Evolutionary conservation across 768 basidiomycete species (phyloP).

Genomic region (Mycena amicta): DNA sequence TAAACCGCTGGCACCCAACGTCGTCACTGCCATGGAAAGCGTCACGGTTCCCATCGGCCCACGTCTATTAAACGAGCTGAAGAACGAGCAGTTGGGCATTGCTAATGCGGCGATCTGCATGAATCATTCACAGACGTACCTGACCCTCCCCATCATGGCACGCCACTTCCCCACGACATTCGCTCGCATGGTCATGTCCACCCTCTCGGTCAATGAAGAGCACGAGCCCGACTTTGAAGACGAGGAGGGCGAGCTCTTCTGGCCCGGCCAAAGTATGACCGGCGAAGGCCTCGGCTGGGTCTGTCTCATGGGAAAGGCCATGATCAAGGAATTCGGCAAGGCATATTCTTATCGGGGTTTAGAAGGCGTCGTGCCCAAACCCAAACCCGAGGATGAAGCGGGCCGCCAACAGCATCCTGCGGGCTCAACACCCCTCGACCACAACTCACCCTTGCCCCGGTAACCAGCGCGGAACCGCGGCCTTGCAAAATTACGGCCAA

Average conservation of each 20-base stretch:
- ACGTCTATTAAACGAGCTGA: slow-evolving; percentile 43
- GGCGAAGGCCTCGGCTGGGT: slow-evolving; percentile 86
- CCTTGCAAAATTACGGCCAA: neutral
- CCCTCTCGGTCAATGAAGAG: slow-evolving; percentile 65
- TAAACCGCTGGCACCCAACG: slow-evolving; percentile 43
- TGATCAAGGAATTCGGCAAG: slow-evolving; percentile 82
- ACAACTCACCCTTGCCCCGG: slow-evolving; percentile 20
- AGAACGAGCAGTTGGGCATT: slow-evolving; percentile 43
- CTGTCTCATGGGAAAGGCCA: slow-evolving; percentile 84
- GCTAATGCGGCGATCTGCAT: slow-evolving; percentile 49
- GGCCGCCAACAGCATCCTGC: slow-evolving; percentile 8
- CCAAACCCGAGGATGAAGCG: slow-evolving; percentile 41
- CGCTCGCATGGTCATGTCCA: slow-evolving; percentile 69
- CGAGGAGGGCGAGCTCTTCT: slow-evolving; percentile 83
- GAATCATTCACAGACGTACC: slow-evolving; percentile 49
- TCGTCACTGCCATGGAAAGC: slow-evolving; percentile 45
- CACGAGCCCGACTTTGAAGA: slow-evolving; percentile 83
- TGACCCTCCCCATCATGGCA: slow-evolving; percentile 69
- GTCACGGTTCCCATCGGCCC: slow-evolving; percentile 49
- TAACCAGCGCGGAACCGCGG: neutral
- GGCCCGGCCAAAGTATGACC: slow-evolving; percentile 73
- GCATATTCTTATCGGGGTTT: slow-evolving; percentile 73
- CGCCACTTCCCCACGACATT: slow-evolving; percentile 78
- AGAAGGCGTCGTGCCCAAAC: slow-evolving; percentile 73
- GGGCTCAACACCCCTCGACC: slow-evolving; percentile 16